Conservation (phyloP, 2,329 filamentous ascomycete species). For the Albophoma yamanashiensis region DNA sequence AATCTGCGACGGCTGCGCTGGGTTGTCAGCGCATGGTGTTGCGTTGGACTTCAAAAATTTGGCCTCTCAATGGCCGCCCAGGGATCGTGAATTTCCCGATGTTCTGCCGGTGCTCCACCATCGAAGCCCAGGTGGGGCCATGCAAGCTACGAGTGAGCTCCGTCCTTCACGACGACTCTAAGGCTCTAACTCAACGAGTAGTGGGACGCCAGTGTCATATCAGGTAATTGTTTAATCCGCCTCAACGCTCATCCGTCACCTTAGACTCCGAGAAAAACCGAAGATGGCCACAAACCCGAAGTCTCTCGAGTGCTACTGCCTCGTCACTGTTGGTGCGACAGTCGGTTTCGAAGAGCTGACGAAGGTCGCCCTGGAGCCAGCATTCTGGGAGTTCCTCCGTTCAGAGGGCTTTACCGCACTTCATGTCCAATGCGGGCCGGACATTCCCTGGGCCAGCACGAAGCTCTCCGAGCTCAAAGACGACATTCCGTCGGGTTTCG, state of each 20-base stretch:
- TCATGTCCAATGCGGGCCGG: slow-evolving; percentile 69
- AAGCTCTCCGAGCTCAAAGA: slow-evolving; percentile 9
- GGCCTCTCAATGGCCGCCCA: slow-evolving; percentile 9
- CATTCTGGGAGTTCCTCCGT: slow-evolving; percentile 52
- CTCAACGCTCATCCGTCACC: not conserved
- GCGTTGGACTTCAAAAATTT: slow-evolving; percentile 20
- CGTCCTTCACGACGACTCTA: not conserved
- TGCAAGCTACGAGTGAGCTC: not conserved
- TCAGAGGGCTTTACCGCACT: slow-evolving; percentile 58
- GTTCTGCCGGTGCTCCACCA: slow-evolving; percentile 12
- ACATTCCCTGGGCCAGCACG: slow-evolving; percentile 31
- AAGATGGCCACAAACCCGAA: slow-evolving; percentile 3
- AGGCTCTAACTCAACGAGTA: too few relatives aligned
- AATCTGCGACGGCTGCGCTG: slow-evolving; percentile 12
- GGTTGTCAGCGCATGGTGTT: slow-evolving; percentile 10
- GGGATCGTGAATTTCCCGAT: slow-evolving; percentile 8
- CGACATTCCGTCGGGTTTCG: slow-evolving; percentile 14
- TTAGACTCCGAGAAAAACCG: too few relatives aligned
- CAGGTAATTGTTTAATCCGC: not conserved
- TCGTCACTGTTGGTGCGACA: slow-evolving; percentile 89
- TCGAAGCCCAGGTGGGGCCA: not conserved
- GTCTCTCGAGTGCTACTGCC: slow-evolving; percentile 38
- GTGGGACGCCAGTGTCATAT: not conserved
- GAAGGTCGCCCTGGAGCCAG: slow-evolving; percentile 46
- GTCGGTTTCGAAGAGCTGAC: slow-evolving; percentile 70